Base-by-base conservation (phyloP, 2,329 filamentous ascomycete species). In the Talaromyces sp. region DNA sequence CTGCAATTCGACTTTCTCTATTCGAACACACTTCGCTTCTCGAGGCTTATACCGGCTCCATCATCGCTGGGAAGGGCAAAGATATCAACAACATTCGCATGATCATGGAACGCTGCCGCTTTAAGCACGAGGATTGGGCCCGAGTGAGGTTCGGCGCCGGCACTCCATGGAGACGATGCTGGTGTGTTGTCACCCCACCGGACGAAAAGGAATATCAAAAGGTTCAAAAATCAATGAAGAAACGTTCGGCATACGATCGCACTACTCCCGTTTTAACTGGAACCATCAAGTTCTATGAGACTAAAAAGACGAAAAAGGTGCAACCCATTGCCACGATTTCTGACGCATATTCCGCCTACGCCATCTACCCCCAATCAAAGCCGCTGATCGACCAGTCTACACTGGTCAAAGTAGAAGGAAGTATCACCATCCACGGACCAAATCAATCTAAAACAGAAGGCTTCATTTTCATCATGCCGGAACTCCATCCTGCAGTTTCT, bases 391-490 rank as follows among this genome's bases (percentile, higher is more conserved):
- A 99, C 66, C 90, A 93, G 61, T 97, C 94, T 1, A 97, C 93
- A 0, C 78, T 99, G 62, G 84, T 97, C 64, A 99, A 99, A 75
- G 84, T 99, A 29, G 94, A 99, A 76, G 94, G 92, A 10, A 86
- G 86, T 64, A 91, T 99, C 62, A 92, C 89, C 0, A 90, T 97
- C 43, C 92, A 97, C 75, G 88, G 88, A 0, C 84, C 87, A 12
- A 87, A 90, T 9, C 86, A 91, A 21, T 88, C 88, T 0, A 86
- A 86, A 2, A 89, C 89, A 0, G 94, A 99, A 72, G 94, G 94
- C 0, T 97, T 97, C 68, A 91, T 99, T 4, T 99, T 99, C 70
- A 88, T 97, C 66, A 97, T 99, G 92, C 94, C 94, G 3, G 94
- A 99, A 74, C 85, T 89, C 1, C 91, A 91, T 69, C 88, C 93